Evolutionary conservation across 1,139 yeast genomes (phyloP), one percentile per base, ranked within the genome.

Genomic region (Meyerozyma athensensis): DNA sequence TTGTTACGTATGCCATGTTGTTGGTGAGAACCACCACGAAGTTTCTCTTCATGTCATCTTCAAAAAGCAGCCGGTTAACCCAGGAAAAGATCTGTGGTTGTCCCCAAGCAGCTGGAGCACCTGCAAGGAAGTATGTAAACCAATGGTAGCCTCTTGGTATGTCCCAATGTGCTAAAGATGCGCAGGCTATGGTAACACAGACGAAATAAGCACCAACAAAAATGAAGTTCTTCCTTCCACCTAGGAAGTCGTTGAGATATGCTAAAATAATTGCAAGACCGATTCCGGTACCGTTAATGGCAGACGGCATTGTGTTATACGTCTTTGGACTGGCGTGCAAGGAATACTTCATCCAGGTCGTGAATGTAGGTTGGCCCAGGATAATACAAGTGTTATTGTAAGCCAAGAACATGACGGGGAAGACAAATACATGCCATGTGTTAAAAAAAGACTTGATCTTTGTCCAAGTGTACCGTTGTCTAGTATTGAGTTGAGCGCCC

Each of bases 61-160:
- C 54, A 18, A 59, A 56, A 13, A 76, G 48, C 28, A 70, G 45
- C 26, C 77, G 53, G 47, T 77, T 77, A 12, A 76, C 65, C 82
- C 81, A 77, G 2, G 79, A 59, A 40, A 71, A 75, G n/a, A 77
- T 72, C 47, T 72, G 58, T 1, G 69, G 69, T 43, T 64, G 70
- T 7, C 69, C 68, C 61, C 61, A 65, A 1, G 68, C 43, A 0
- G 76, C 59, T 0, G 81, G 77, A 20, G 66, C 55, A 2, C 78
- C 77, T 10, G 72, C 50, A 14, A 74, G 44, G 43, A 66, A 74
- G 49, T 74, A 76, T 5, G 66, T 51, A 20, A 68, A 53, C 74
- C 77, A 74, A 39, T 77, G 79, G 30, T 70, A 59, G 1, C 74
- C 70, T 13, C 49, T 49, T 3, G 76, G 72, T 28, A 74, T 61